A percentile compares a stretch with the other conserved stretches of the same genome.
phyloP scores from a whole-genome alignment of 768 basidiomycete genomes.

The Rhodosporidiobolus odoratus region DNA sequence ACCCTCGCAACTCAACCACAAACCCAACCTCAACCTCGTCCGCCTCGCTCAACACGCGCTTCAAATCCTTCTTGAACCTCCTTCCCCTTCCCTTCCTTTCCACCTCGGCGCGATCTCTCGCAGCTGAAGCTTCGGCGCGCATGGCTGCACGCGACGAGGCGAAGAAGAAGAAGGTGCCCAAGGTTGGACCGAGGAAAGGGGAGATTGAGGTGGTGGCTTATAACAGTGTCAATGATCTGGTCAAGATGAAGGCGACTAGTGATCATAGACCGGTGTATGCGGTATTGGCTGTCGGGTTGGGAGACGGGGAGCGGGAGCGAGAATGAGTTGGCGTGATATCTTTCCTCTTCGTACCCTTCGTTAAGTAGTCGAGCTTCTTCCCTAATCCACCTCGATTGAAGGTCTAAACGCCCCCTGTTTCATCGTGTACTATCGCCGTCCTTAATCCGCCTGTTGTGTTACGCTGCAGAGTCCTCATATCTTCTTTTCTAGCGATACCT shows the following conservation, averaged over 20 bases:
- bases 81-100: conserved; percentile 30
- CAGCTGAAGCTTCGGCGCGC: not conserved
- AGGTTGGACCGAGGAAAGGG: conserved; percentile 51
- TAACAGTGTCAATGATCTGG: conserved; percentile 70
- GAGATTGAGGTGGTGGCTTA: conserved; percentile 70
- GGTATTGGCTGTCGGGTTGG: conserved; percentile 38
- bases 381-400: not conserved
- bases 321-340: not conserved
- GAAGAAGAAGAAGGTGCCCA: not conserved
- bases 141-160: not conserved
- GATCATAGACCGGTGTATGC: conserved; percentile 85
- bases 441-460: too few relatives aligned
- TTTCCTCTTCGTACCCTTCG: not conserved
- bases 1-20: not conserved
- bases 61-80: conserved; percentile 34
- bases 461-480: too few relatives aligned
- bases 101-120: not conserved
- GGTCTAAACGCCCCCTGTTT: too few relatives aligned
- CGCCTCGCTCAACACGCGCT: conserved; percentile 27
- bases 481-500: too few relatives aligned
- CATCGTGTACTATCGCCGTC: too few relatives aligned
- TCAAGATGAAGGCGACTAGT: conserved; percentile 66
- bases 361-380: not conserved
- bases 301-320: not conserved
- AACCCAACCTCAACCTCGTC: not conserved